Conservation (phyloP, 2,329 filamentous ascomycete species). For the Phialophora expanda region DNA sequence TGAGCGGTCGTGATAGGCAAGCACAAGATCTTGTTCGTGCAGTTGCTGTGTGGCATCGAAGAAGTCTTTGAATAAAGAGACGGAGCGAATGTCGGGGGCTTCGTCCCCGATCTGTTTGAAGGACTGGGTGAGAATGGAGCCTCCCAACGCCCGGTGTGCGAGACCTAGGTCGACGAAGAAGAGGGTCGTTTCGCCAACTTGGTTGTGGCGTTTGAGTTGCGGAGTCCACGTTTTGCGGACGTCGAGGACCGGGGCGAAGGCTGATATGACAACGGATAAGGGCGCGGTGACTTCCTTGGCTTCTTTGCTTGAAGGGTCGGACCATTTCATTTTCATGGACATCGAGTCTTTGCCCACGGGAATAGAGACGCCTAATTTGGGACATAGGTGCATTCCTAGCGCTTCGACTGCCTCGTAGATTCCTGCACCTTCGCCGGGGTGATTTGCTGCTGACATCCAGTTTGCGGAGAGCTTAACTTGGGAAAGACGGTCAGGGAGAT, state of each 20-base stretch:
- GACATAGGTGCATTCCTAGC: constrained; percentile 90
- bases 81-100: constrained; percentile 82
- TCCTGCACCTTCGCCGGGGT: constrained; percentile 88
- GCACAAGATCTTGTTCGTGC: constrained; percentile 72
- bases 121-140: constrained; percentile 87
- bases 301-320: constrained; percentile 68
- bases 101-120: constrained; percentile 85
- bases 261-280: constrained; percentile 86
- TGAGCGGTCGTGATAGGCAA: constrained; percentile 93
- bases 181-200: constrained; percentile 85
- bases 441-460: constrained; percentile 98
- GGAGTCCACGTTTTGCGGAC: constrained; percentile 92
- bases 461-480: constrained; percentile 91
- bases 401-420: constrained; percentile 93
- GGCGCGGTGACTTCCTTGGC: constrained; percentile 88
- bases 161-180: constrained; percentile 89
- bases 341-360: constrained; percentile 98
- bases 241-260: constrained; percentile 83
- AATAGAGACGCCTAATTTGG: constrained; percentile 86
- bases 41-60: constrained; percentile 81
- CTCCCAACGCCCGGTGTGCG: constrained; percentile 81
- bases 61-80: constrained; percentile 82
- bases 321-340: constrained; percentile 98
- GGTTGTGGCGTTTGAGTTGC: constrained; percentile 77
- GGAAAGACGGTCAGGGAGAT: constrained; percentile 72